Evolutionary conservation across 176 grass and related monocot genomes (phyloP).

Genomic region (Musa beccarii): DNA sequence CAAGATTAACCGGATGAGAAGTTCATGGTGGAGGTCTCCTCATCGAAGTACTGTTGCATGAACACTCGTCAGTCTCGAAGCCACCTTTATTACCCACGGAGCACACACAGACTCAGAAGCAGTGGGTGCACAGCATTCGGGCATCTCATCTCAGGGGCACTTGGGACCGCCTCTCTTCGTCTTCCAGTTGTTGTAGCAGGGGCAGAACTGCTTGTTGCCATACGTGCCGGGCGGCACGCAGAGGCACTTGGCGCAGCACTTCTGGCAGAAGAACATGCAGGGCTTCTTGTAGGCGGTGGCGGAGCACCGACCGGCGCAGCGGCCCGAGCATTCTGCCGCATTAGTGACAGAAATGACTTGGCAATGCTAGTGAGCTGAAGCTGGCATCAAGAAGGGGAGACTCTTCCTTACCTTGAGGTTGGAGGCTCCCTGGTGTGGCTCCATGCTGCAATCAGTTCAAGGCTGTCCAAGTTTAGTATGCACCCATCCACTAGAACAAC

Average conservation of each 20-base stretch:
- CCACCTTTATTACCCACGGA: too few species aligned
- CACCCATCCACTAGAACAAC: constrained; percentile 1
- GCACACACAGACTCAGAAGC: too few species aligned
- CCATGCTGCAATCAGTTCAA: constrained; percentile 29
- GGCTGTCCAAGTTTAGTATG: neutral
- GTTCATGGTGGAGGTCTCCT: too few species aligned
- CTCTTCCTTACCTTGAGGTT: constrained; percentile 28
- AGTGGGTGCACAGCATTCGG: too few species aligned
- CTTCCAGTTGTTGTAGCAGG: constrained; percentile 74
- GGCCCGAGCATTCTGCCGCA: constrained; percentile 30
- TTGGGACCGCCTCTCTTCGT: constrained; percentile 71
- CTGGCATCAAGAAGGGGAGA: neutral
- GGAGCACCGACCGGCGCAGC: constrained; percentile 39
- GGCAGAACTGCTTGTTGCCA: constrained; percentile 62
- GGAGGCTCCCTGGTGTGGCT: constrained; percentile 49
- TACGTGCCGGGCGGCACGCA: constrained; percentile 60
- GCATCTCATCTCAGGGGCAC: constrained; percentile 31
- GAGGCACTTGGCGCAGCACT: constrained; percentile 59
- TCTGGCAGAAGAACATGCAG: constrained; percentile 67
- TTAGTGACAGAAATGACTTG: neutral
- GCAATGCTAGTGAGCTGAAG: too few species aligned
- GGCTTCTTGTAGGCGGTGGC: constrained; percentile 75
- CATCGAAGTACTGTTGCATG: too few species aligned
- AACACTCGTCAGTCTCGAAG: too few species aligned
- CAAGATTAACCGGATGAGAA: too few species aligned